Evolutionary conservation across 2,329 filamentous ascomycete genomes (phyloP).

Genomic region (Rugonectria rugulosa): DNA sequence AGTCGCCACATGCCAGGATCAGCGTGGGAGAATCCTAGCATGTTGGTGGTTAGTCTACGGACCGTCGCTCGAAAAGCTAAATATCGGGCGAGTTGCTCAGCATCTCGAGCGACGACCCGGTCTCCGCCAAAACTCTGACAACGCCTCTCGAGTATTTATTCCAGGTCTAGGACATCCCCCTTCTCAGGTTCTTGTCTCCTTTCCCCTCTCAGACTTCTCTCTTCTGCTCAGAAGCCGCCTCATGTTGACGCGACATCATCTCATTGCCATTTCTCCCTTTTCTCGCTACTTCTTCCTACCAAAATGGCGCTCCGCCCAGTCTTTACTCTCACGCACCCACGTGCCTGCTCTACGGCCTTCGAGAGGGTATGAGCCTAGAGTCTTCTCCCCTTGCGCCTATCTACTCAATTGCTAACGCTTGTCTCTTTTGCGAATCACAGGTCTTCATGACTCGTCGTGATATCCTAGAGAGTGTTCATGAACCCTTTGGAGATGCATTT

Average conservation of each 20-base stretch:
- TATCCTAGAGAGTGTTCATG: conserved; percentile 83
- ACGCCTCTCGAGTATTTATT: conserved; percentile 26
- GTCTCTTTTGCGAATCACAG: conserved; percentile 50
- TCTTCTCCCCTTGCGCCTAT: neutral
- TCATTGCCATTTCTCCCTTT: conserved; percentile 39
- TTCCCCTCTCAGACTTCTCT: conserved; percentile 26
- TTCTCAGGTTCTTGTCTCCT: conserved; percentile 2
- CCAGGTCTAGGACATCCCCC: conserved; percentile 27
- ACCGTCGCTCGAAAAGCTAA: conserved; percentile 38
- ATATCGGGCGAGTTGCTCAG: conserved; percentile 19
- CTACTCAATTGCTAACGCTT: neutral
- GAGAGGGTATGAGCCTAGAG: conserved; percentile 72
- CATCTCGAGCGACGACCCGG: conserved; percentile 37
- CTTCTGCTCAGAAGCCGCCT: conserved; percentile 1
- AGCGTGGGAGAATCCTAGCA: conserved; percentile 33
- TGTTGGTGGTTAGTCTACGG: conserved; percentile 32
- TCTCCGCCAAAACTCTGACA: conserved; percentile 33
- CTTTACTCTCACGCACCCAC: conserved; percentile 92
- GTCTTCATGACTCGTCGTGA: conserved; percentile 96
- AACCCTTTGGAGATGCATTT: conserved; percentile 96
- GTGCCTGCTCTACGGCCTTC: conserved; percentile 96
- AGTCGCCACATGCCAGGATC: conserved; percentile 33
- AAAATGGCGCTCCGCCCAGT: conserved; percentile 75
- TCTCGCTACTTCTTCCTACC: conserved; percentile 40
- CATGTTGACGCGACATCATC: conserved; percentile 38